A percentile compares a stretch with the other conserved stretches of the same genome.
These are phyloP conservation scores for Hypericum androsaemum DNA, from an alignment of 345 rosid genomes.

Conservation along the genomic window DNA sequence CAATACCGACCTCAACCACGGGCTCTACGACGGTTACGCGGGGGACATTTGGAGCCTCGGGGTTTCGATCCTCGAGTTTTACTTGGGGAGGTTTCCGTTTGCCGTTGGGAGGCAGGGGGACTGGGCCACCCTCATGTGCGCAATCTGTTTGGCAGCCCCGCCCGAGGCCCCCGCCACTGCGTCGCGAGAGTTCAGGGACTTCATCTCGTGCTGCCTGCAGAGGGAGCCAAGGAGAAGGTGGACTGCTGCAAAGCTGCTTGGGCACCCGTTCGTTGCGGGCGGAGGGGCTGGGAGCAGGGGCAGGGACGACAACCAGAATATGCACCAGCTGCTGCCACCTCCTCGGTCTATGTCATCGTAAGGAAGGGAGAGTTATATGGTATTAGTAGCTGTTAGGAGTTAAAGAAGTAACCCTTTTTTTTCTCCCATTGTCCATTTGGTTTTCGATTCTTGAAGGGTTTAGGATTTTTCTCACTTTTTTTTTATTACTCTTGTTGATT, in stretches of 20 bases:
- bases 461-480: too few relatives aligned
- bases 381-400: too few relatives aligned
- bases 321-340: too few relatives aligned
- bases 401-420: too few relatives aligned
- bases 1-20: constrained; percentile 55
- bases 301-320: too few relatives aligned
- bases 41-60: constrained; percentile 91
- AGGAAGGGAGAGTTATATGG: too few relatives aligned
- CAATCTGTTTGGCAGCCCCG: constrained; percentile 80
- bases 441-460: too few relatives aligned
- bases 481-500: too few relatives aligned
- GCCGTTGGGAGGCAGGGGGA: constrained; percentile 60
- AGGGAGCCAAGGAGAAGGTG: constrained; percentile 67
- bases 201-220: constrained; percentile 63
- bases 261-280: constrained; percentile 45
- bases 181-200: constrained; percentile 59
- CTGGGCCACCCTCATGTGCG: constrained; percentile 87
- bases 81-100: constrained; percentile 70
- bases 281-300: neutral
- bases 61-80: constrained; percentile 64
- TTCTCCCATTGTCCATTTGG: too few relatives aligned
- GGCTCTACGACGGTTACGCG: constrained; percentile 56
- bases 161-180: constrained; percentile 47
- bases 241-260: constrained; percentile 57
- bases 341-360: too few relatives aligned